Base-by-base conservation (phyloP, 2,329 filamentous ascomycete species). In the Nemania sp. region DNA sequence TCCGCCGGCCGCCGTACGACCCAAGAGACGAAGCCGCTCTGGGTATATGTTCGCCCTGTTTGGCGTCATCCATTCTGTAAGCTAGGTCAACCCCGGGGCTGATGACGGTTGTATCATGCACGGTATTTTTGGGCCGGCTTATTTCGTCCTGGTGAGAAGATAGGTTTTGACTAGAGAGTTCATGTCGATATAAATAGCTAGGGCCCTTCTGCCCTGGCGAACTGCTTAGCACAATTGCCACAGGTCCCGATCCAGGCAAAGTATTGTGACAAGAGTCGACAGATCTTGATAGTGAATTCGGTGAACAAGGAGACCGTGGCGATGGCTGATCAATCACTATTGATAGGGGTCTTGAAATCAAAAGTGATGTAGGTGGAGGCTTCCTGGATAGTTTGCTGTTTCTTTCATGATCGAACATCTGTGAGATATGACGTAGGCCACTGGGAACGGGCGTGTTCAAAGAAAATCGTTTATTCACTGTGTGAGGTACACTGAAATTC, bases 301-400 rank as follows among this genome's bases (percentile, higher is more conserved):
- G 59, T 5, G 66, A 64, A 5, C 63, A 60, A 11, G 66, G 61
- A 24, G 63, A 56, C 45, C 55, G 62, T 1, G 78, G 77, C 0
- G 80, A 80, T 0, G 79, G 79, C 40, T 80, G 75, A 53, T 84
- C 81, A 46, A 77, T 68, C 2, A 83, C 79, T 41, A 80, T 75
- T 1, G 81, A 84, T 8, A 83, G 67, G 1, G 80, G 79, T 5
- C 80, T 74, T 1, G 79, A 75, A 54, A 77, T 73, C 22, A 74
- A 68, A 33, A 82, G 66, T 0, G 76, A 72, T 1, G 78, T 76
- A 2, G 80, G 78, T 2, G 77, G 75, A 14, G 71, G 68, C 31
- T 72, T 73, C 41, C 74, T 64, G 12, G 59, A 41, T 6, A 57
- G 37, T 41, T 68, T 66, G n/a, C 54, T 42, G 6, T 59, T 60